Evolutionary conservation across 805 yeast genomes (phyloP), one percentile per base, ranked within the genome.

Genomic region (Candida michaelii): DNA sequence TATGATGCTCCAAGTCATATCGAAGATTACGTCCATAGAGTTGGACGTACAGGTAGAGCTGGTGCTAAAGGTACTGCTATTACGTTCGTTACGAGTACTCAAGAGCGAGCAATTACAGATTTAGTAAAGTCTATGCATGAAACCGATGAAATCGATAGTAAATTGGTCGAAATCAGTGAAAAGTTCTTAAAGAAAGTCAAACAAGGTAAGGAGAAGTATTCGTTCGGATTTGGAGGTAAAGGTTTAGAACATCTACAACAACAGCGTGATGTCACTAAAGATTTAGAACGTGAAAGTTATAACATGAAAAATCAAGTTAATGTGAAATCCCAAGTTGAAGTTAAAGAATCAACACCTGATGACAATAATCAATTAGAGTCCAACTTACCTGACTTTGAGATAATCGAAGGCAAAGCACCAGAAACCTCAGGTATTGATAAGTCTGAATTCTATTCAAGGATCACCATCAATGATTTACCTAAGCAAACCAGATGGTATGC

Each of bases 11-110:
- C 96, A 0, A 86, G 76, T 49, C 95, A 90, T 46, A 74, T 89
- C 74, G 98, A 95, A 48, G 98, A 93, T 59, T 93, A 93, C 56
- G 91, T 93, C 10, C 99, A 93, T 64, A 76, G 98, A 7, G 96
- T 90, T 1, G 99, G 99, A 0, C 71, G 99, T 44, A 93, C 99
- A 0, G 99, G 97, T 0, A 73, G 99, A 46, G 98, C 97, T 1
- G 93, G 93, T 0, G 74, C 74, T 27, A 66, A 63, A 3, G 99
- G 99, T 2, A 65, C 55, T 23, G 70, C 66, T 16, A 59, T 60
- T 3, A 85, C 97, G 0, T 77, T 91, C 49, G 68, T 93, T 4
- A 67, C 81, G 1, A 66, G 76, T 0, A 65, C 66, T 15, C 89
- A 89, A 54, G 83, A 76, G 29, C 66, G 83, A 42, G 72, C 77